Conservation (phyloP, 2,329 filamentous ascomycete genomes). For the Grosmannia serpens region DNA sequence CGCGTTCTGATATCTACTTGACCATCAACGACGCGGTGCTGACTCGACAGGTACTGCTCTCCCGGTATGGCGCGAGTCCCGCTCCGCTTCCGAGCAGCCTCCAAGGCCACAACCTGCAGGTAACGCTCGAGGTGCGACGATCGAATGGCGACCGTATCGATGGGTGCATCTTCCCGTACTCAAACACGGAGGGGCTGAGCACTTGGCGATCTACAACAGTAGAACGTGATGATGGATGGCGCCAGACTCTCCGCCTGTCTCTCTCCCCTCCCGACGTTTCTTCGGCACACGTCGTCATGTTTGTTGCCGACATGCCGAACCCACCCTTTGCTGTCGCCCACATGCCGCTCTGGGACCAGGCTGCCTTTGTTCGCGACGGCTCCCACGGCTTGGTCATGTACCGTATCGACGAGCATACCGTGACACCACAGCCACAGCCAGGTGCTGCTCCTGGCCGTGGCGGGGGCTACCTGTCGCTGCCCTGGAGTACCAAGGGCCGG, state of each 20-base stretch:
- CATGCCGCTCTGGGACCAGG: slow-evolving; percentile 86
- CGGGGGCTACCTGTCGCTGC: slow-evolving; percentile 75
- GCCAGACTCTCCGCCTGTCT: slow-evolving; percentile 72
- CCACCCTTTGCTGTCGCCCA: slow-evolving; percentile 86
- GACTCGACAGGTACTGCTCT: slow-evolving; percentile 60
- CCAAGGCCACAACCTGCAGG: slow-evolving; percentile 64
- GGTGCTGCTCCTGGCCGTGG: slow-evolving; percentile 38
- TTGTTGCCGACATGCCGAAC: slow-evolving; percentile 73
- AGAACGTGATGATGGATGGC: slow-evolving; percentile 73
- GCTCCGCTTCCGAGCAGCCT: slow-evolving; percentile 52
- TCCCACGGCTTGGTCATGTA: slow-evolving; percentile 73
- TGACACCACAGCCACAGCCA: slow-evolving; percentile 44
- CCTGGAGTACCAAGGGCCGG: slow-evolving; percentile 61
- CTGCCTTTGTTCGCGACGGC: slow-evolving; percentile 82
- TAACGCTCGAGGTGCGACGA: slow-evolving; percentile 80
- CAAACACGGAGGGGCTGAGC: slow-evolving; percentile 66
- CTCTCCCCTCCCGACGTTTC: slow-evolving; percentile 71
- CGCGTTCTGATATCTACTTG: slow-evolving; percentile 88
- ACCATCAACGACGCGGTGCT: slow-evolving; percentile 73
- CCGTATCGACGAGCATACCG: slow-evolving; percentile 83
- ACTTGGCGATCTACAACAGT: slow-evolving; percentile 80
- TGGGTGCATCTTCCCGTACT: slow-evolving; percentile 75
- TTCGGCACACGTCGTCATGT: slow-evolving; percentile 78
- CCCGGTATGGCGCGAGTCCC: slow-evolving; percentile 59
- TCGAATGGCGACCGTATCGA: slow-evolving; percentile 72